A percentile compares a stretch with the other conserved stretches of the same genome.
phyloP scores from a whole-genome alignment of 768 basidiomycete species.

The Panaeolus papilionaceus region DNA sequence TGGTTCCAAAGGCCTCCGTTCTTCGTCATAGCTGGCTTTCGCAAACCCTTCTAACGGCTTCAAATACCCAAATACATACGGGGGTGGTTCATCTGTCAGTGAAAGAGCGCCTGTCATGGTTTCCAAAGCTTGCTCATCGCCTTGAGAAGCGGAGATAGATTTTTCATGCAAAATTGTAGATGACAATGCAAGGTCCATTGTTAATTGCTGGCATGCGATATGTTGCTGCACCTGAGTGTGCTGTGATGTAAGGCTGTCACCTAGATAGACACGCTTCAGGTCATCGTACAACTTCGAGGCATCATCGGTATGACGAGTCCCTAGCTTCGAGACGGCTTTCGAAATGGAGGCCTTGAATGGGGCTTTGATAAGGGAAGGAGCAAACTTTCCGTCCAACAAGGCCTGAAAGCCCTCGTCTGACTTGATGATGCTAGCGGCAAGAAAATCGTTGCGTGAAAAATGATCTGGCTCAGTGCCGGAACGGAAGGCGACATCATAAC shows the following conservation, averaged over 20 bases:
- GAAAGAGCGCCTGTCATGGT: constrained; percentile 67
- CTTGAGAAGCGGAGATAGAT: constrained; percentile 38
- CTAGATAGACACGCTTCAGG: constrained; percentile 51
- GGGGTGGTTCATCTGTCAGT: constrained; percentile 59
- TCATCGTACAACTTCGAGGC: constrained; percentile 40
- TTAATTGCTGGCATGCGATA: constrained; percentile 64
- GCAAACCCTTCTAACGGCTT: constrained; percentile 48
- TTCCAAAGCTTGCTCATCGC: constrained; percentile 47
- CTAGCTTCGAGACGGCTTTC: constrained; percentile 49
- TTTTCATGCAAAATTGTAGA: constrained; percentile 59
- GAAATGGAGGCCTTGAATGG: constrained; percentile 62
- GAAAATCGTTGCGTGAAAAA: constrained; percentile 59
- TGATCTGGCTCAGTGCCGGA: constrained; percentile 53
- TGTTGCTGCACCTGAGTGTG: constrained; percentile 53
- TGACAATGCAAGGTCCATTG: constrained; percentile 68
- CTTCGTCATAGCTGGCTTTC: constrained; percentile 29
- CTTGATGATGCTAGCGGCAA: constrained; percentile 59
- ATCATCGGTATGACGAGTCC: constrained; percentile 43
- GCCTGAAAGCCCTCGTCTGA: constrained; percentile 59
- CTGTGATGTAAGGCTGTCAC: constrained; percentile 42
- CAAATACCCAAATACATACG: constrained; percentile 66
- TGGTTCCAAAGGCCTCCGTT: constrained; percentile 18
- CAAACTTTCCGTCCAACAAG: constrained; percentile 53
- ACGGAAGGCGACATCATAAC: constrained; percentile 68
- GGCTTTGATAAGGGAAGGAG: constrained; percentile 45